Base-by-base conservation (phyloP, 164 flowering plant genomes). In the Vitis cinerea region DNA sequence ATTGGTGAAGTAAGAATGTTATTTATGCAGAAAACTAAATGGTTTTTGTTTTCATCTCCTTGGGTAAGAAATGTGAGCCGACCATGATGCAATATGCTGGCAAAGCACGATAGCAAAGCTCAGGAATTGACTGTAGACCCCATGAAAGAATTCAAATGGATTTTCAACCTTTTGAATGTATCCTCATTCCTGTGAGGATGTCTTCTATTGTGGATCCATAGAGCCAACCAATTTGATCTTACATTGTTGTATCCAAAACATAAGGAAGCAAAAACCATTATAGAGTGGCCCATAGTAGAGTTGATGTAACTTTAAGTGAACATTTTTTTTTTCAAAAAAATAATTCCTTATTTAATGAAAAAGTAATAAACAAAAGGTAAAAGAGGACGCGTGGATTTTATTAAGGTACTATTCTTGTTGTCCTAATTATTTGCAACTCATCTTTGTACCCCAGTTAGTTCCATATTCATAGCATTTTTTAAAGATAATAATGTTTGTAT, bases 151-250 rank as follows among this genome's bases (percentile, higher is more conserved):
- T 0, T 65, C 66, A 74, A 2, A 81, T 0, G 50, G 87, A 74
- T 51, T 29, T 69, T 87, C 90, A 88, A 0, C 91, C 95, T 53
- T 37, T 79, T 2, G 65, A 44, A 58, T 90, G 92, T 60, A 90
- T 86, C 19, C 12, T 59, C 6, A 83, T 23, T 9, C 95, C 88
- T 0, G 95, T 86, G 17, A 83, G 72, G 0, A 82, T 55, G 50
- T 90, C 92, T 59, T 87, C 92, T 0, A 80, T 66, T 13, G 75
- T 23, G 0, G 92, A 83, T 31, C 92, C 95, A 65, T 90, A 88
- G 0, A 79, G 31, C 87, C 81, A 87, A 2, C 95, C 92, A 27
- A 82, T 68, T 91, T 89, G 75, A 51, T 14, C 23, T 1, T 19
- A 1, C 1, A 19, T 19, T 19, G 23, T 19, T 1, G 1, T 19